Base-by-base conservation (phyloP, 192 early-diverging fungal genomes). In the Spinellus fusiger region DNA sequence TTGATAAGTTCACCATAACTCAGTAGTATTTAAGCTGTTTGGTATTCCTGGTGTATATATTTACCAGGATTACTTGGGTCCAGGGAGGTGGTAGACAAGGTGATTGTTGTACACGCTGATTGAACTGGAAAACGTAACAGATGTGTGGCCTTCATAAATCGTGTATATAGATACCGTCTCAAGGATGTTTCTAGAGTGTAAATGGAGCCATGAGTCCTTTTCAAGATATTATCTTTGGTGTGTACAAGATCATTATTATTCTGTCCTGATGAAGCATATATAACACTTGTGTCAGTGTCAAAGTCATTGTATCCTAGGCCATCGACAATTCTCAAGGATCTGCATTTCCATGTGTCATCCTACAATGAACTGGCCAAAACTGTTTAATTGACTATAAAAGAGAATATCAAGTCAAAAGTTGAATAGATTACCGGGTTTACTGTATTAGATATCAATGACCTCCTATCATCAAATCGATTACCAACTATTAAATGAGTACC, bases 51-150 rank as follows among this genome's bases (percentile, higher is more conserved):
- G 44, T 56, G 55, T 22, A 56, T 29, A 32, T 29, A 56, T 20
- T 26, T 7, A 26, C 55, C 55, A 56, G 28, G 4, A 38, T 38
- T 9, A 12, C 26, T 10, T n/a, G 55, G 55, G 26, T 56, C 37
- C 20, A 56, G 55, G 28, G 55, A 33, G n/a, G 55, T 56, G 12
- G 55, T 56, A 26, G 55, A 56, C 35, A 56, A 44, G 20, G 55
- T 56, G 16, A 56, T 38, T 37, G 55, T 56, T 18, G 55, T 33
- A 33, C 55, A 57, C 20, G 44, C 29, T 44, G 55, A 57, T 40
- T 57, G 55, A 25, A 57, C 23, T 0, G 35, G 18, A 23, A 57
- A 57, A 46, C 35, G 28, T 27, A 51, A 22, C 28, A 51, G 28
- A 22, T 27, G 23, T 51, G 49, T 27, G 23, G 9, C 28, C 29